A percentile compares a stretch with the other conserved stretches of the same genome.
These are phyloP conservation scores for Pestalotiopsis sp. DNA, from an alignment of 2,329 filamentous ascomycete genomes.

Conservation along the genomic window DNA sequence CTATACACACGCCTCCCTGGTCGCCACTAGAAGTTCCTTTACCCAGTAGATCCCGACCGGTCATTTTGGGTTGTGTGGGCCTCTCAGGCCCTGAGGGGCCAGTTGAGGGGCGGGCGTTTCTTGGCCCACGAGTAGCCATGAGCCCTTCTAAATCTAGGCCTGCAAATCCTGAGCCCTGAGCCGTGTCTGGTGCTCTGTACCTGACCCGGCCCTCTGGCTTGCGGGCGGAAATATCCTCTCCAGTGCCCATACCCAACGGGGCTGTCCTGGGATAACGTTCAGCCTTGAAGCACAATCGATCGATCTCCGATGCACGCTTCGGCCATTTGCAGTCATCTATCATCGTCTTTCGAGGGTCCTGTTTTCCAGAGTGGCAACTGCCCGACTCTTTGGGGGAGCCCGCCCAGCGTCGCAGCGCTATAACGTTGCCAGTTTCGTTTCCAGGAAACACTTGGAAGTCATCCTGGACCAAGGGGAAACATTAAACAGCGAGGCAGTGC, in stretches of 20 bases:
- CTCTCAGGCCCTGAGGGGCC: background rate
- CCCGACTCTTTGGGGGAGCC: background rate
- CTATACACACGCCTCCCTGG: slow-evolving; percentile 14
- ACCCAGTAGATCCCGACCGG: background rate
- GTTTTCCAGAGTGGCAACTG: background rate
- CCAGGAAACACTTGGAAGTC: background rate
- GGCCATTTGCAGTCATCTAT: background rate
- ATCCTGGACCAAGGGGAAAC: background rate
- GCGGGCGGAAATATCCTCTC: background rate
- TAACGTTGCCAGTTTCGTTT: background rate
- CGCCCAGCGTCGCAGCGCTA: background rate
- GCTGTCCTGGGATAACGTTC: background rate
- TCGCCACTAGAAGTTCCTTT: slow-evolving; percentile 15
- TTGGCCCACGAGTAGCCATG: background rate
- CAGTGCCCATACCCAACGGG: background rate
- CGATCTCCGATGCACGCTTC: background rate
- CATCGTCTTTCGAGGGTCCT: background rate
- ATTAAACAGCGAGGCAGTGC: background rate
- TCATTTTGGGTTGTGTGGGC: slow-evolving; percentile 1
- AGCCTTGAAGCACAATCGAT: background rate
- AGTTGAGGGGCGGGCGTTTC: background rate
- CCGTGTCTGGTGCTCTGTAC: background rate
- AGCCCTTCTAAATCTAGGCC: background rate
- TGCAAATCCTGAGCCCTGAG: background rate
- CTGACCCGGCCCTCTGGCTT: background rate